Percentiles rank a stretch among this genome's conserved stretches.
Conservation (phyloP, 2,329 filamentous ascomycete genomes). For the Botrytis fragariae region DNA sequence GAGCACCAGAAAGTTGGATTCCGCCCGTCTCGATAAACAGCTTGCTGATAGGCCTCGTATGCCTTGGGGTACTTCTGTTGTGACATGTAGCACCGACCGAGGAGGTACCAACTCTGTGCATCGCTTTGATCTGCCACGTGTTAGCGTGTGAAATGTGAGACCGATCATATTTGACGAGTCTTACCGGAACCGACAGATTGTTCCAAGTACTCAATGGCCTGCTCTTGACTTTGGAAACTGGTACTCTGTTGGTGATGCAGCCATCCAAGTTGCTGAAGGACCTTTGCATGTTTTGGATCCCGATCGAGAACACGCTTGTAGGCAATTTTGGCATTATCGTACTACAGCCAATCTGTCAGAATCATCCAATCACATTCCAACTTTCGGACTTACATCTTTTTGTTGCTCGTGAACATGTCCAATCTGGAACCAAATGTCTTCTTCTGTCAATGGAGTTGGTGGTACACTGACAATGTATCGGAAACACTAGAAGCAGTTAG, state of each 20-base stretch:
- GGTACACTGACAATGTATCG: constrained; percentile 95
- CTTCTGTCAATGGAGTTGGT: constrained; percentile 86
- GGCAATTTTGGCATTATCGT: constrained; percentile 86
- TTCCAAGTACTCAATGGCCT: constrained; percentile 94
- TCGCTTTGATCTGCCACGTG: constrained; percentile 75
- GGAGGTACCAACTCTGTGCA: constrained; percentile 97
- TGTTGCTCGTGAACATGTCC: constrained; percentile 98
- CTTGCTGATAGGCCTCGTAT: constrained; percentile 97
- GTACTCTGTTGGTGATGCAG: constrained; percentile 94
- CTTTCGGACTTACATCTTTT: constrained; percentile 74
- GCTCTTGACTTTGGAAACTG: constrained; percentile 87
- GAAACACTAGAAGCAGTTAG: constrained; percentile 68
- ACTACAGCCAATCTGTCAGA: constrained; percentile 53
- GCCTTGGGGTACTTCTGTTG: constrained; percentile 98
- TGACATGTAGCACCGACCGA: constrained; percentile 98
- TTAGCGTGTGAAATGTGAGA: constrained; percentile 35
- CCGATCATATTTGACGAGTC: constrained; percentile 39
- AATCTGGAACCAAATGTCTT: constrained; percentile 99
- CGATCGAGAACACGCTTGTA: constrained; percentile 92
- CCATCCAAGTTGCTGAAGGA: constrained; percentile 96
- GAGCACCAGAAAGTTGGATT: constrained; percentile 99
- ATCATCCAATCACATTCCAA: constrained; percentile 12
- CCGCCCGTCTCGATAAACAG: constrained; percentile 93
- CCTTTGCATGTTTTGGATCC: constrained; percentile 95
- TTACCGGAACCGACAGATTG: constrained; percentile 91